A percentile compares a stretch with the other conserved stretches of the same genome.
These are phyloP conservation scores for Candida manassasensis DNA, from an alignment of 805 yeast genomes.

Conservation along the genomic window DNA sequence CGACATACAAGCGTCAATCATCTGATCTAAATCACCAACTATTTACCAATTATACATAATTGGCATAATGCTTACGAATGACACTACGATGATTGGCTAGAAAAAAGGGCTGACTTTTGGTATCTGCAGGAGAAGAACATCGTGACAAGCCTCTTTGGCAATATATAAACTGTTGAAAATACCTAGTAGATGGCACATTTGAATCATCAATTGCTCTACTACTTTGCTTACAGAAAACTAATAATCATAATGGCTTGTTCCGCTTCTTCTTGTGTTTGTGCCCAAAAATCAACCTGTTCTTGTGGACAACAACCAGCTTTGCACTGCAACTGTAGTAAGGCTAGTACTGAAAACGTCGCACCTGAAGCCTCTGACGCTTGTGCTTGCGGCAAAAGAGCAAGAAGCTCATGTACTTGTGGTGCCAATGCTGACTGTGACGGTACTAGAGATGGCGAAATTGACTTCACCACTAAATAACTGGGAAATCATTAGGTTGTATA, in stretches of 20 bases:
- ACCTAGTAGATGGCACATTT: no score
- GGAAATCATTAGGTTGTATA: no score
- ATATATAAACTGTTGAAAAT: neutral
- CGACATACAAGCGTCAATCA: no score
- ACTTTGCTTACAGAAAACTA: no score
- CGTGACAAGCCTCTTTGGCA: no score
- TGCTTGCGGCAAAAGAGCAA: slow-evolving; percentile 55
- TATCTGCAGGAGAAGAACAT: no score
- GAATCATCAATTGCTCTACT: no score
- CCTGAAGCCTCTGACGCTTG: slow-evolving; percentile 44
- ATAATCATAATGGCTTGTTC: slow-evolving; percentile 26
- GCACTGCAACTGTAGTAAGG: slow-evolving; percentile 50
- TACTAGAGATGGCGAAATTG: slow-evolving; percentile 53
- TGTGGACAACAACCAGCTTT: slow-evolving; percentile 59
- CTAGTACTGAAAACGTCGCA: slow-evolving; percentile 46
- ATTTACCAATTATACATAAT: no score
- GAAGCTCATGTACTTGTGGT: slow-evolving; percentile 54
- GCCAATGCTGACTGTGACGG: slow-evolving; percentile 33
- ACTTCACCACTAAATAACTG: slow-evolving; percentile 40
- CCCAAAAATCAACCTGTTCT: slow-evolving; percentile 59
- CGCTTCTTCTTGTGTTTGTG: slow-evolving; percentile 50
- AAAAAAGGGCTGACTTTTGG: no score
- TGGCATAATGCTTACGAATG: no score
- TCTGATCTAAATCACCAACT: no score
- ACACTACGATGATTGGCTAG: no score